Evolutionary conservation across 108 stramenopile species (phyloP), one percentile per base, ranked within the genome.

Genomic region (Cyclotella kingstonii): DNA sequence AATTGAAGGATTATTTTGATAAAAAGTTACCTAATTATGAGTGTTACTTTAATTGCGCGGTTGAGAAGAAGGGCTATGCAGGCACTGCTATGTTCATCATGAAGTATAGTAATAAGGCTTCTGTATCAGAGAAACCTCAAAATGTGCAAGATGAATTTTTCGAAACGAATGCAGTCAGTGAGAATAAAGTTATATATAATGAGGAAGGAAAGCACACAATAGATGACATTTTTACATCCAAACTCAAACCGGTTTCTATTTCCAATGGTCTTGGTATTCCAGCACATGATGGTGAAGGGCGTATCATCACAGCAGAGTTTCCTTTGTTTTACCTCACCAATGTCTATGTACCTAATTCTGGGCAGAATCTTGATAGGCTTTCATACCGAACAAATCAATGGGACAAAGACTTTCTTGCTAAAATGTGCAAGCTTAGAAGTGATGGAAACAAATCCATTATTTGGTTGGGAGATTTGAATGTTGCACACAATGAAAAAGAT

Each of bases 311-410:
- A 4, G 60, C 96, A 39, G 94, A 97, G 25, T 95, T 92, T 54
- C 87, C 93, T 18, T 70, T 78, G 25, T 96, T 93, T 25, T 83
- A 93, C 36, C 73, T 99, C 14, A 81, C 80, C 6, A 91, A 92
- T 63, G 77, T 94, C 17, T 99, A 99, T 65, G 96, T 98, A 10
- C 96, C 98, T n/a, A 99, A 99, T 66, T 84, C 87, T 3, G 98
- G 98, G 18, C 94, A 97, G 76, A 92, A 86, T 10, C 87, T 99
- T 30, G 93, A 94, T 46, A 83, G 97, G 18, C 74, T 99, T 3
- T 68, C 76, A 19, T 98, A 97, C 63, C 89, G 98, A n/a, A 95
- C 95, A 0, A 63, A 85, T 43, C 68, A 92, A 54, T 99, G 97
- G 97, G 97, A 99, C 66, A 76, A 70, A 17, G 85, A 91, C 49